Base-by-base conservation (phyloP, 169 alveolate genomes). In the Plasmodium malariae region DNA sequence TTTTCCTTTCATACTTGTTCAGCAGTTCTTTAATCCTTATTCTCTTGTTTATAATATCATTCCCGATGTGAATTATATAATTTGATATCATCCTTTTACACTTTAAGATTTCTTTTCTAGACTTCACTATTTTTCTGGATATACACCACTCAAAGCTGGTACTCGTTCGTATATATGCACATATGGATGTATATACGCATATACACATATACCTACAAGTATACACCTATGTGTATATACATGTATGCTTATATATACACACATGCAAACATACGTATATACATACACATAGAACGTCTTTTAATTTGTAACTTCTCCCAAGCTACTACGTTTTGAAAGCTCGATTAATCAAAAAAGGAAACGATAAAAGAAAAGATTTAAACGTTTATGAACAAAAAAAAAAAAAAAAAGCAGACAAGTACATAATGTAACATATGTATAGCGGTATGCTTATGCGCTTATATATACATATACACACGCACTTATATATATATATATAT, bases 11-110 rank as follows among this genome's bases (percentile, higher is more conserved):
- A 59, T 65, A 54, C 54, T 80, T 80, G 45, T 34, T 80, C 12
- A 80, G 71, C 24, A 65, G 28, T 59, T 67, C 90, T 12, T 57
- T 59, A 40, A 80, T 67, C n/a, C 51, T 80, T 28, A 80, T 24
- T 55, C 90, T 11, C 43, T 80, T 80, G 28, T 80, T 80, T 45
- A 67, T 60, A 5, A 68, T 51, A 11, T 67, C 21, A 45, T 51
- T 80, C 6, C 90, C 90, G 17, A 80, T 80, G 70, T 67, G 90
- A 11, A 80, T 80, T 21, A 80, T 80, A 55, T 80, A 80, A 59
- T 80, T 80, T 19, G 90, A 80, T 19, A 83, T 80, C 90, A 80
- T 80, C 26, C 21, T n/a, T n/a, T n/a, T n/a, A n/a, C n/a, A n/a
- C n/a, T 73, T 11, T 32, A 3, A 28, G 57, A 26, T 37, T 30